A percentile compares a stretch with the other conserved stretches of the same genome.
Conservation (phyloP, 495 filamentous ascomycete species). For the Penicillium samsonianum region DNA sequence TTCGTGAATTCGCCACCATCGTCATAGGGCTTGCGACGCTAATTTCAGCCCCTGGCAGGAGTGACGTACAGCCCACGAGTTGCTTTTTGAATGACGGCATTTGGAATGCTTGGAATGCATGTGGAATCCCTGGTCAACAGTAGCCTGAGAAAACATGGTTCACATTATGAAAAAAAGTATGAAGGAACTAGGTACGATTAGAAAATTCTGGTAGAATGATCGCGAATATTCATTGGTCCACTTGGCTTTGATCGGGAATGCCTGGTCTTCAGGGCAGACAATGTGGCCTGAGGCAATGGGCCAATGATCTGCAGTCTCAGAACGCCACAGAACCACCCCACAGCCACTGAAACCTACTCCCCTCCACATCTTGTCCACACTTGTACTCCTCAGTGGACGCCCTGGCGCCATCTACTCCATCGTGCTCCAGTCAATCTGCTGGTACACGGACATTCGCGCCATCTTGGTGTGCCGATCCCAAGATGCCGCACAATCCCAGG, state of each 20-base stretch:
- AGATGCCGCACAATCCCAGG: neutral
- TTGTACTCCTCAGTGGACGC: constrained; percentile 1
- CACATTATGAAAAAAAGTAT: neutral
- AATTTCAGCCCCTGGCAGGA: neutral
- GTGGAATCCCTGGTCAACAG: neutral
- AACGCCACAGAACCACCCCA: constrained; percentile 7
- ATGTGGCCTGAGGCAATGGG: constrained; percentile 4
- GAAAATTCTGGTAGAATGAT: neutral
- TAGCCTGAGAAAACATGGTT: neutral
- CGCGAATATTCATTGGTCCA: neutral
- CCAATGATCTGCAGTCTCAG: constrained; percentile 3
- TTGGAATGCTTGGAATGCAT: neutral
- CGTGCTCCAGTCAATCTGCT: neutral
- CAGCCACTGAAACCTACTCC: constrained; percentile 7
- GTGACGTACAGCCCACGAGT: constrained; percentile 6
- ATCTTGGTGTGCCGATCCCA: constrained; percentile 5
- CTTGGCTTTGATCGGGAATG: neutral
- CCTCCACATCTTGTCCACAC: constrained; percentile 7
- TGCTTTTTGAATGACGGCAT: neutral
- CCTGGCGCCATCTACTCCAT: neutral
- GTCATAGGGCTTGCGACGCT: constrained; percentile 7
- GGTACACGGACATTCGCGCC: neutral
- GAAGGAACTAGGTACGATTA: neutral
- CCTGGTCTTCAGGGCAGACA: constrained; percentile 5
- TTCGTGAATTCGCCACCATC: constrained; percentile 5